Evolutionary conservation across 495 filamentous ascomycete species (phyloP).

Genomic region (Pseudotulostoma volvatum): DNA sequence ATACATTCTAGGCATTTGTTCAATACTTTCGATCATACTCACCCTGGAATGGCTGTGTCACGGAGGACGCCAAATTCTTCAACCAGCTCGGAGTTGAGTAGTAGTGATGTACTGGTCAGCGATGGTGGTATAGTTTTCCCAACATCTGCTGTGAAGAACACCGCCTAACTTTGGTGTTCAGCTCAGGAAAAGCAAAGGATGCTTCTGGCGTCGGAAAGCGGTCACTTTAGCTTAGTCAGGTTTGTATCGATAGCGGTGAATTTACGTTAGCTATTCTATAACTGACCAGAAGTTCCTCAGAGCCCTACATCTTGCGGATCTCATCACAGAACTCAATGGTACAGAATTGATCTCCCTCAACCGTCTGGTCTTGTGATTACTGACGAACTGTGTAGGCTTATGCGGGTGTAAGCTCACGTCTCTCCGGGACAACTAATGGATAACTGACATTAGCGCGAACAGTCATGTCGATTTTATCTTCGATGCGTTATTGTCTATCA

Average conservation of each 20-base stretch:
- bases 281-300: too few relatives aligned
- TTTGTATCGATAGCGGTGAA: slow-evolving; percentile 23
- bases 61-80: slow-evolving; percentile 28
- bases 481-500: slow-evolving; percentile 81
- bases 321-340: slow-evolving; percentile 95
- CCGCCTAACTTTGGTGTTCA: too few relatives aligned
- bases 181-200: slow-evolving; percentile 73
- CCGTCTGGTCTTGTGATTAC: not conserved
- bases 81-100: slow-evolving; percentile 19
- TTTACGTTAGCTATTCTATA: too few relatives aligned
- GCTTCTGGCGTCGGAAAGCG: slow-evolving; percentile 57
- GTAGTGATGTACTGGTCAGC: slow-evolving; percentile 17
- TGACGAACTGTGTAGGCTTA: slow-evolving; percentile 24
- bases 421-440: not conserved
- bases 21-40: too few relatives aligned
- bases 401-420: slow-evolving; percentile 30
- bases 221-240: slow-evolving; percentile 66
- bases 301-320: slow-evolving; percentile 83
- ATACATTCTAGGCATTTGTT: too few relatives aligned
- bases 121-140: slow-evolving; percentile 28
- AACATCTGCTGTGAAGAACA: too few relatives aligned
- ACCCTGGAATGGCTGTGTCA: slow-evolving; percentile 29
- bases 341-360: slow-evolving; percentile 9
- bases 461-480: slow-evolving; percentile 91
- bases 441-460: slow-evolving; percentile 1